phyloP scores from a whole-genome alignment of 202 grass and related monocot species.

The Eragrostis tef region DNA sequence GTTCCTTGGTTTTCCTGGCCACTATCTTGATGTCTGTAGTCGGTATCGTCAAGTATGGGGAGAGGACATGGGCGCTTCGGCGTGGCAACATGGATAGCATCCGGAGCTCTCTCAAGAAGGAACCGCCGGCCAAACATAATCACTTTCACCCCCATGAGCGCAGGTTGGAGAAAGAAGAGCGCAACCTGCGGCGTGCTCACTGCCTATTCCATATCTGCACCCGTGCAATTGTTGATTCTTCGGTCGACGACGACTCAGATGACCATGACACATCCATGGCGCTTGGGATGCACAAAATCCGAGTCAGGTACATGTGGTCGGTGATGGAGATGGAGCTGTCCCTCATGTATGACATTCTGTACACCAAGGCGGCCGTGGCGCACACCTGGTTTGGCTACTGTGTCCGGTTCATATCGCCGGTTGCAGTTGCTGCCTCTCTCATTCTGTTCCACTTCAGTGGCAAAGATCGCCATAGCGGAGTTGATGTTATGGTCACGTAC shows the following conservation, averaged over 20 bases:
- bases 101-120: not conserved
- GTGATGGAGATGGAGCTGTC: slow-evolving; percentile 55
- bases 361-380: slow-evolving; percentile 51
- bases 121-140: accelerated
- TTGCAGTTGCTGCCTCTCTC: not conserved
- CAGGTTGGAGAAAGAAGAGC: no score
- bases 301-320: slow-evolving; percentile 11
- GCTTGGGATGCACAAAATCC: no score
- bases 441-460: slow-evolving; percentile 39
- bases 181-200: slow-evolving; percentile 22
- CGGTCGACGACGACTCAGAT: not conserved
- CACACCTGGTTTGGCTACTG: slow-evolving; percentile 36
- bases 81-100: slow-evolving; percentile 39
- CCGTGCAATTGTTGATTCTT: slow-evolving; percentile 43
- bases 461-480: not conserved
- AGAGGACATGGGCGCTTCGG: slow-evolving; percentile 45
- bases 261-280: no score
- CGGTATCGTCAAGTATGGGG: slow-evolving; percentile 46
- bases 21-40: slow-evolving; percentile 34
- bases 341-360: slow-evolving; percentile 54
- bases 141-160: no score
- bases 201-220: slow-evolving; percentile 38
- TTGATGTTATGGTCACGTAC: slow-evolving; percentile 55
- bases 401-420: not conserved
- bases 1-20: not conserved